Conservation (phyloP, 805 yeast genomes). For the Monosporozyma siamensis region DNA sequence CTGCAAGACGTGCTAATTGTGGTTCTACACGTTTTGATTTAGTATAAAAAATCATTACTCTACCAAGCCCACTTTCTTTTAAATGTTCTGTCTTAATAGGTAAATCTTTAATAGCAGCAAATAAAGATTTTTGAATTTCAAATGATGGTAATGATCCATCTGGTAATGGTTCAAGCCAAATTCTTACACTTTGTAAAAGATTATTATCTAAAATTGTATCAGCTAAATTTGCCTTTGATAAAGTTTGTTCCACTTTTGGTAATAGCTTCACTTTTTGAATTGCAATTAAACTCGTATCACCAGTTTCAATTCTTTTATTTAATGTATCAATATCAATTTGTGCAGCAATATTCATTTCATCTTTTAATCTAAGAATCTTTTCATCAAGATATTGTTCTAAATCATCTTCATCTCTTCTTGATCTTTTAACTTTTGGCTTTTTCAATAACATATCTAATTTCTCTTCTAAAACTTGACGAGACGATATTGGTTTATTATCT, state of each 20-base stretch:
- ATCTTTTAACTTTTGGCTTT: constrained; percentile 50
- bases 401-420: constrained; percentile 80
- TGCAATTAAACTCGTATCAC: constrained; percentile 35
- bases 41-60: constrained; percentile 87
- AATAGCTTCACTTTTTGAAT: constrained; percentile 63
- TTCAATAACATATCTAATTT: constrained; percentile 71
- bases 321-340: constrained; percentile 54
- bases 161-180: constrained; percentile 97
- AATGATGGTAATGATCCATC: constrained; percentile 97
- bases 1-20: constrained; percentile 77
- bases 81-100: constrained; percentile 95
- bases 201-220: constrained; percentile 92
- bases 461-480: constrained; percentile 72
- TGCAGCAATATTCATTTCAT: constrained; percentile 84
- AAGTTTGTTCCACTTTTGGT: constrained; percentile 64
- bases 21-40: constrained; percentile 84
- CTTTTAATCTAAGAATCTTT: constrained; percentile 68
- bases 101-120: constrained; percentile 59
- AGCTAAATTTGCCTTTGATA: constrained; percentile 76
- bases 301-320: constrained; percentile 35
- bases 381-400: constrained; percentile 94
- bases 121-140: constrained; percentile 84
- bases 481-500: constrained; percentile 31
- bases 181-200: constrained; percentile 81
- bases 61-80: constrained; percentile 90